Evolutionary conservation across 2,329 filamentous ascomycete genomes (phyloP), one percentile per base, ranked within the genome.

Genomic region (Fusarium sambucinum): DNA sequence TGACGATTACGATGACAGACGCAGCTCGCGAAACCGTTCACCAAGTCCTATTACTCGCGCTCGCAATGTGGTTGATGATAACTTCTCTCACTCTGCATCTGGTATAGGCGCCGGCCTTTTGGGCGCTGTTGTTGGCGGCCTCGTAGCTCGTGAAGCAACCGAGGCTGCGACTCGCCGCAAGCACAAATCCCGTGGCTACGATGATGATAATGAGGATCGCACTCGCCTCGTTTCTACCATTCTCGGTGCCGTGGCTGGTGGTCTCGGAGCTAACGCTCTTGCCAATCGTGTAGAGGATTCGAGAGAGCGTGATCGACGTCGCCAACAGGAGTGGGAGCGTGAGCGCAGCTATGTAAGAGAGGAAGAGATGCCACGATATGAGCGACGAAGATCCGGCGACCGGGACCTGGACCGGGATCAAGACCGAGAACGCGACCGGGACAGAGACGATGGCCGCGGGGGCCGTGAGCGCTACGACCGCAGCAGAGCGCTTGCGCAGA

Each of bases 181-280:
- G 59, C 72, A 74, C 68, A 71, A 73, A 59, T 56, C 63, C 12
- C 67, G 66, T 44, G 72, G 74, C 32, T 75, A 75, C 47, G 73
- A 72, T 25, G 73, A 73, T 10, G 65, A 68, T 46, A 59, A 69
- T 6, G 71, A 77, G 32, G 75, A 77, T 46, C 77, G 76, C n/a
- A 74, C 74, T 33, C 75, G 75, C 30, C 72, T 76, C n/a, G 73
- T 86, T 17, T 82, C 83, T 5, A 86, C 86, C 12, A 76, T 87
- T 12, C 79, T 87, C 5, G 85, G 86, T 3, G 86, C 85, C 2
- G 83, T 86, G 5, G 84, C 86, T 1, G 85, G 85, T 4, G 85
- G 85, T 5, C 78, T 88, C 12, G 85, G 84, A 6, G 85, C 85
- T 14, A 87, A 85, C 54, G 83, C 82, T 16, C 72, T 85, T 35